Percentiles rank a stretch among this genome's conserved stretches.
Evolutionary conservation across 345 rosid genomes (phyloP).

Genomic region (Rhizophora mangle): DNA sequence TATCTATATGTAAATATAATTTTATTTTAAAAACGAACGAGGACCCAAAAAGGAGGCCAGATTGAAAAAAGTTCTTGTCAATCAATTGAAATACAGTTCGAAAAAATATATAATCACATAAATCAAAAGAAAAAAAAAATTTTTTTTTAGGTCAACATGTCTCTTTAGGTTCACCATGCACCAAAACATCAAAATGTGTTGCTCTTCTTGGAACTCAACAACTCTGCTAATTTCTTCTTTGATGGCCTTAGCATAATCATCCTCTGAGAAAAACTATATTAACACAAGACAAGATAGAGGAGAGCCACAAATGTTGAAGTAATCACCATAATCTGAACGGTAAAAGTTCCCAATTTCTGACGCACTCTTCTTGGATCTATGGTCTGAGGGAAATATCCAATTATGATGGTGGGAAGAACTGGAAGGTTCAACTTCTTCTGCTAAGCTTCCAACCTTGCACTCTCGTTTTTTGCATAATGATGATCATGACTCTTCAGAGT

Average conservation of each 20-base stretch:
- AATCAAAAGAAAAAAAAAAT: not conserved
- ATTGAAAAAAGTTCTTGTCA: no score
- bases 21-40: no score
- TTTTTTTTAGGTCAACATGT: constrained; percentile 13
- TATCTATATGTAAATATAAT: no score
- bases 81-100: not conserved
- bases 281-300: not conserved
- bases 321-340: not conserved
- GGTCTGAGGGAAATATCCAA: constrained; percentile 92
- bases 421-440: constrained; percentile 93
- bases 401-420: constrained; percentile 83
- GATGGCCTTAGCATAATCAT: constrained; percentile 75
- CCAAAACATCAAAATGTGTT: constrained; percentile 90
- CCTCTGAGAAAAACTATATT: constrained; percentile 74
- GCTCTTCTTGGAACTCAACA: constrained; percentile 82
- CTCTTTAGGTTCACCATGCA: constrained; percentile 98
- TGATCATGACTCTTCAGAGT: constrained; percentile 84
- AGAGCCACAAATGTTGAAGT: not conserved
- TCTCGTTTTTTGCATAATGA: constrained; percentile 74
- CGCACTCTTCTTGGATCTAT: constrained; percentile 89
- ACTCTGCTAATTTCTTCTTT: constrained; percentile 87
- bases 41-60: no score
- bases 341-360: constrained; percentile 57
- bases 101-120: not conserved
- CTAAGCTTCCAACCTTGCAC: constrained; percentile 84